These are phyloP conservation scores for Blumeria graminis DNA, from an alignment of 2,329 filamentous ascomycete genomes.

Conservation along the genomic window DNA sequence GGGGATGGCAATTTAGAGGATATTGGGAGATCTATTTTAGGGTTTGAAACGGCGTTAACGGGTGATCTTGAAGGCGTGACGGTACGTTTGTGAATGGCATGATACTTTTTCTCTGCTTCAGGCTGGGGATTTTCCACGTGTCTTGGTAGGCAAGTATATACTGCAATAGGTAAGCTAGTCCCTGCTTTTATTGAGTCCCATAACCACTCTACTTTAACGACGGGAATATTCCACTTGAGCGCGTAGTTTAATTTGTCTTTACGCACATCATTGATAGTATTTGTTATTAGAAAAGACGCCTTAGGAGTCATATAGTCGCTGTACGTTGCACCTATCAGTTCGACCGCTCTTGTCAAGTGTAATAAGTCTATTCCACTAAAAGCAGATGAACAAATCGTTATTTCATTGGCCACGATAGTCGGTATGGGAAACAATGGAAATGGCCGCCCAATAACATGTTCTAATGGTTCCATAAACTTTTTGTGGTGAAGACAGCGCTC, in stretches of 20 bases:
- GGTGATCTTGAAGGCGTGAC: not conserved
- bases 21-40: not conserved
- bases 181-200: constrained; percentile 51
- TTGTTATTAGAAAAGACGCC: constrained; percentile 49
- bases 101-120: constrained; percentile 8
- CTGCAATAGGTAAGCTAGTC: constrained; percentile 22
- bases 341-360: constrained; percentile 56
- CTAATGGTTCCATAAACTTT: constrained; percentile 39
- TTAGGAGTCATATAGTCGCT: constrained; percentile 49
- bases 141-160: constrained; percentile 18
- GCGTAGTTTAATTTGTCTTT: constrained; percentile 63
- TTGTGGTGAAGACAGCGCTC: constrained; percentile 70
- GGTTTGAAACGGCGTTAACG: not conserved
- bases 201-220: constrained; percentile 66
- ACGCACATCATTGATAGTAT: constrained; percentile 24
- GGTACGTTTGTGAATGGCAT: constrained; percentile 4
- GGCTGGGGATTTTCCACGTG: too few species aligned
- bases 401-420: constrained; percentile 31
- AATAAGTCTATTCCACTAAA: constrained; percentile 68
- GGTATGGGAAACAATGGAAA: constrained; percentile 45
- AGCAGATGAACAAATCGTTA: constrained; percentile 57
- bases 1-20: not conserved
- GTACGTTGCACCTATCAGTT: constrained; percentile 57
- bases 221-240: constrained; percentile 47
- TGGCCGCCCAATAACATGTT: constrained; percentile 53